Evolutionary conservation across 2,329 filamentous ascomycete species (phyloP), one percentile per base, ranked within the genome.

Genomic region (Cladorrhinum sp.): DNA sequence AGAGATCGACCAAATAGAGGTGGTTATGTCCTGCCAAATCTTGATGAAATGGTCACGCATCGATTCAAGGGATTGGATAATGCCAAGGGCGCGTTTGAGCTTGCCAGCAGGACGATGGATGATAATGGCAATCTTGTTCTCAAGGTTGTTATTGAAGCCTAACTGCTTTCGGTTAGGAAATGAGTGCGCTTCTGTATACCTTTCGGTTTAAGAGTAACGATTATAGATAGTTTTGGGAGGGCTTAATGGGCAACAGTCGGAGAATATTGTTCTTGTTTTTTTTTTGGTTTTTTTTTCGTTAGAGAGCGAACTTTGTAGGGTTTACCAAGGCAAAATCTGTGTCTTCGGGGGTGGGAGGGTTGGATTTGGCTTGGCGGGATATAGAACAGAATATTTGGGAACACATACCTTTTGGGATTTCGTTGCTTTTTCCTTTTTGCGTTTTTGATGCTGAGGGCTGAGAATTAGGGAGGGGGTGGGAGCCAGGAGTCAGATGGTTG

Each of bases 41-140:
- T 92, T 59, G 83, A 87, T 53, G 83, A 86, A 68, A 82, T 92
- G 78, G 83, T 92, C n/a, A 92, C 89, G 2, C 89, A 92, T 72
- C 81, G 85, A 6, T 89, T 87, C 73, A 83, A 81, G 63, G 88
- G 89, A 0, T 76, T 92, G 0, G 83, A 81, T 13, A 78, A 81
- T 27, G 85, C 85, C 6, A 80, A 81, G 59, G 77, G 81, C 50
- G 89, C 88, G 1, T 91, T 92, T 70, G 85, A 89, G 67, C 81
- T 91, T 70, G 89, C 89, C 1, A 82, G 85, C 13, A 84, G 84
- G 68, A 90, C 87, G 0, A 80, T 82, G 38, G 89, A 91, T 67
- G 84, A 85, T 29, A 76, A 86, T 1, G 88, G 88, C 0, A 87
- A 85, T 18, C 73, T 91, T 57, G 87, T 92, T 16, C 74, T 92